Evolutionary conservation across 139 green algal genomes (phyloP), one percentile per base, ranked within the genome.

Genomic region (Volvox reticuliferus): DNA sequence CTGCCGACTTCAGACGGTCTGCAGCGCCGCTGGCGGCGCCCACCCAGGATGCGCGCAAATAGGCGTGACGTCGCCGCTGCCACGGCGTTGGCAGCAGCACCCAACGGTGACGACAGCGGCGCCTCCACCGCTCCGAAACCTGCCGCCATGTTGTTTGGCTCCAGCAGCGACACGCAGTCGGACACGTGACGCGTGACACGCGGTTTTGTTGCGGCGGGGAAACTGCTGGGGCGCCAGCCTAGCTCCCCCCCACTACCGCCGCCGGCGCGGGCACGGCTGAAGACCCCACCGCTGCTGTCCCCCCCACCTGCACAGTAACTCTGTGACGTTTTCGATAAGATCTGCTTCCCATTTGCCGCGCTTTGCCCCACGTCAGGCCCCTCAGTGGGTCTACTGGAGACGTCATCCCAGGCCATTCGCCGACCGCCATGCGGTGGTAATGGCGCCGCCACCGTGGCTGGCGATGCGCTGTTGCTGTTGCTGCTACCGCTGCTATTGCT

Each of bases 131-230:
- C 22, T 44, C 22, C 18, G 24, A 19, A 36, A 21, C 12, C 21
- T 6, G 32, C 1, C 33, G 33, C 36, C 6, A 73, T 30, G 3
- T 65, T 67, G 33, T 24, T 28, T 1, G 63, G 24, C 1, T 3
- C 80, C 28, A 37, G 20, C 78, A 22, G 30, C 36, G 37, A 12
- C 20, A 44, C 37, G 78, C 78, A 33, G 33, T 32, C 37, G 19
- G 78, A 67, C 18, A 84, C 32, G 36, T 68, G 79, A 50, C 28
- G 50, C 24, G 84, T 80, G 0, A 80, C 28, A 3, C 1, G 28
- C 33, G 85, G 85, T 71, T 82, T 89, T 3, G 30, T n/a, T 2
- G 83, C 83, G 36, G 85, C 33, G 0, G 85, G 85, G 85, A 82
- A 89, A 36, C 85, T 89, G 20, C 32, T 32, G 16, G 85, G 85